Base-by-base conservation (phyloP, 495 filamentous ascomycete genomes). In the Hypoxylon subgilvum region DNA sequence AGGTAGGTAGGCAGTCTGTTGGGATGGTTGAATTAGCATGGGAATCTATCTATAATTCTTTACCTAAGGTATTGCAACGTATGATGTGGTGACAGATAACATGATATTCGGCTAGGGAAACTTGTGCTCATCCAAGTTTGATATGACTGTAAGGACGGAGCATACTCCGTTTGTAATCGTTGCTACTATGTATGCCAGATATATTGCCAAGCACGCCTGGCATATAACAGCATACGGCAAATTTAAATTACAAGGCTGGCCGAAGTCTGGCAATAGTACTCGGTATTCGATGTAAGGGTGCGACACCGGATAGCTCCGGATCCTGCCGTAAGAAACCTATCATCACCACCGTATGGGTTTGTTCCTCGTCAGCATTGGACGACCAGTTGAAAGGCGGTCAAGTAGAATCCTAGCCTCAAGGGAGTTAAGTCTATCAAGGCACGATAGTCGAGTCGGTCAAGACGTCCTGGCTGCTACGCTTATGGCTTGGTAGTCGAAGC, bases 381-480 rank as follows among this genome's bases (percentile, higher is more conserved):
- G 14, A 19, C 17, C 41, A 5, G 10, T 4, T 54, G 28, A 55
- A 40, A 52, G 40, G 62, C 62, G 62, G 57, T 61, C 57, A 57
- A 49, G 45, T 22, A 44, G n/a, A n/a, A n/a, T n/a, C 19, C 35
- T 30, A 10, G 41, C 52, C 6, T 7, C n/a, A n/a, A n/a, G 38
- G 14, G n/a, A 16, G 19, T 14, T 9, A 36, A 34, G 38, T 44
- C 36, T 34, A 27, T 54, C 27, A 10, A 35, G 27, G 22, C 46
- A 42, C 41, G n/a, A n/a, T n/a, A n/a, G n/a, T n/a, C n/a, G 35
- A 50, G 39, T 51, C 54, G 48, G 53, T 50, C 52, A 52, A 47
- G 41, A 32, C 46, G 31, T 42, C 19, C 8, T 9, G 28, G 27
- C 18, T 47, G 23, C 28, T 35, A 47, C 9, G 13, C 35, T 6